A percentile compares a stretch with the other conserved stretches of the same genome.
These are phyloP conservation scores for Ambrosiella beaveri DNA, from an alignment of 2,329 filamentous ascomycete species.

Conservation along the genomic window DNA sequence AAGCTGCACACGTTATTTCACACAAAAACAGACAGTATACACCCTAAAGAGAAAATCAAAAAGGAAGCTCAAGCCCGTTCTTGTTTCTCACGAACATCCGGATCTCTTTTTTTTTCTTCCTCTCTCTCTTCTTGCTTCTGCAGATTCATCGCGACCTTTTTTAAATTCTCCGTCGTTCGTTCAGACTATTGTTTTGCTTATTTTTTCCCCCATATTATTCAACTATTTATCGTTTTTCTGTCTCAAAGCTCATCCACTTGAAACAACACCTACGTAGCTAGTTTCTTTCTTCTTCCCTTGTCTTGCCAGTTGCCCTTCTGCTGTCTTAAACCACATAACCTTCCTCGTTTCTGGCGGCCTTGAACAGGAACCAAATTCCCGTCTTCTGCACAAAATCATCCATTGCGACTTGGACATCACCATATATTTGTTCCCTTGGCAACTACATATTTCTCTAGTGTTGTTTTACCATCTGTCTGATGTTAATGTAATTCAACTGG, in stretches of 20 bases:
- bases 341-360: neutral
- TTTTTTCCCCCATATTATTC: neutral
- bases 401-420: neutral
- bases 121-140: neutral
- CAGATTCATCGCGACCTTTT: neutral
- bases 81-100: neutral
- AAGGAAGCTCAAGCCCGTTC: neutral
- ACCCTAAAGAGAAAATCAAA: neutral
- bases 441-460: neutral
- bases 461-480: too few relatives aligned
- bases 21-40: too few relatives aligned
- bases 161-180: constrained; percentile 1
- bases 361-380: neutral
- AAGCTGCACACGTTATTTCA: neutral
- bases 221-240: neutral
- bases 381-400: neutral
- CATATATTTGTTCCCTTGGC: neutral
- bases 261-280: neutral
- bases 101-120: neutral
- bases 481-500: too few relatives aligned
- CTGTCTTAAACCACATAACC: neutral
- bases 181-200: constrained; percentile 2
- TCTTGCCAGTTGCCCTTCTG: neutral
- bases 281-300: neutral
- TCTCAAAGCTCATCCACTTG: neutral